A percentile compares a stretch with the other conserved stretches of the same genome.
These are phyloP conservation scores for Leccinum broughii DNA, from an alignment of 768 basidiomycete genomes.

Conservation along the genomic window DNA sequence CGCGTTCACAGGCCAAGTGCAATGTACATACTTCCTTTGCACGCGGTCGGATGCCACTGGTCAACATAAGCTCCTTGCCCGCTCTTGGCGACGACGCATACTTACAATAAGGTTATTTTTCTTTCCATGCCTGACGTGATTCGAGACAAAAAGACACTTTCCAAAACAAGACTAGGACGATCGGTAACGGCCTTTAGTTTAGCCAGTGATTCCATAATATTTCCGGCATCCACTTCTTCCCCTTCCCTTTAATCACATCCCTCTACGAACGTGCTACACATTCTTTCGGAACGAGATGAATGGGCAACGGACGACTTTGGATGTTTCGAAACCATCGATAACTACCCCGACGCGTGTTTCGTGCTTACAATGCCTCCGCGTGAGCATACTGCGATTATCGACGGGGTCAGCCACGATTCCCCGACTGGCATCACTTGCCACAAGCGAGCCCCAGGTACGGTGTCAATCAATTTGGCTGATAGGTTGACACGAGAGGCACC, in stretches of 20 bases:
- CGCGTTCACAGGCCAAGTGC: background rate
- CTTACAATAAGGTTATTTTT: background rate
- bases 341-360: background rate
- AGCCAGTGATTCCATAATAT: background rate
- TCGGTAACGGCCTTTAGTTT: background rate
- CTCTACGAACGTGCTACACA: background rate
- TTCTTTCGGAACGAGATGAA: background rate
- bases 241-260: background rate
- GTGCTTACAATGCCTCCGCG: background rate
- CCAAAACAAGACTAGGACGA: background rate
- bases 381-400: background rate
- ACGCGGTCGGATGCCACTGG: slow-evolving; percentile 10
- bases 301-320: background rate
- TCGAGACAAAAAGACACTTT: background rate
- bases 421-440: background rate
- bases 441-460: background rate
- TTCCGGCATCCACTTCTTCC: background rate
- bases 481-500: background rate
- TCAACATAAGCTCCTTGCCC: background rate
- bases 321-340: slow-evolving; percentile 5
- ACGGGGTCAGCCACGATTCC: background rate
- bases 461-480: background rate
- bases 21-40: background rate
- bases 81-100: slow-evolving; percentile 5
- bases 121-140: background rate